These are phyloP conservation scores for Basipetospora chlamydospora DNA, from an alignment of 2,329 filamentous ascomycete genomes.

Conservation along the genomic window DNA sequence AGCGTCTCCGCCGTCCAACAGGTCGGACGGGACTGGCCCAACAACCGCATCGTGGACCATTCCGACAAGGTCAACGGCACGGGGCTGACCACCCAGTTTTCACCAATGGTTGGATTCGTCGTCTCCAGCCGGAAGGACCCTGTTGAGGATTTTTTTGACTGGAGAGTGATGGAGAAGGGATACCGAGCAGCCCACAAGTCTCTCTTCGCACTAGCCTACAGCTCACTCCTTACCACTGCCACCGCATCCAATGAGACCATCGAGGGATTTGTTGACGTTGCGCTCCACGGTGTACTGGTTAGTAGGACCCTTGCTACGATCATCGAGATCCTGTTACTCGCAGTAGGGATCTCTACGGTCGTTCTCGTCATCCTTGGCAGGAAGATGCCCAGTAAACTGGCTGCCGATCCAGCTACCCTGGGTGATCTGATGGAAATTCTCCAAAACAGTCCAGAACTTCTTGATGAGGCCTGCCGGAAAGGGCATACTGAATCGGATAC, in stretches of 20 bases:
- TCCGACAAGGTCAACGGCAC: constrained; percentile 8
- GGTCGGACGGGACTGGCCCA: constrained; percentile 12
- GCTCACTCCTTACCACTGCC: constrained; percentile 8
- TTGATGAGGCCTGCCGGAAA: constrained; percentile 6
- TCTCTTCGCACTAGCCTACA: constrained; percentile 16
- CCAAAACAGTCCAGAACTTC: constrained; percentile 7
- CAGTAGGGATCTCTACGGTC: constrained; percentile 10
- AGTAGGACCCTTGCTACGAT: constrained; percentile 16
- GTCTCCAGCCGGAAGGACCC: constrained; percentile 11
- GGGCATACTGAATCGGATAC: too few species aligned
- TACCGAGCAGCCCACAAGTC: constrained; percentile 15
- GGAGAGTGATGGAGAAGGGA: constrained; percentile 2
- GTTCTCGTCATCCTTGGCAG: constrained; percentile 10
- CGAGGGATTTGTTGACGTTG: constrained; percentile 8
- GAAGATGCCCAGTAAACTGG: constrained; percentile 7
- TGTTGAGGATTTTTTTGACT: constrained; percentile 5
- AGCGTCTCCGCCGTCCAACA: constrained; percentile 10
- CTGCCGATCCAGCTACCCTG: constrained; percentile 15
- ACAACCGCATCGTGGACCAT: constrained; percentile 13
- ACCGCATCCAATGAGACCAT: constrained; percentile 6
- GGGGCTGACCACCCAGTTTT: constrained; percentile 10
- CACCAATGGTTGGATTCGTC: constrained; percentile 20
- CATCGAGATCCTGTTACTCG: constrained; percentile 15
- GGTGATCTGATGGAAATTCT: constrained; percentile 10
- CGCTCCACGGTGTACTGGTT: constrained; percentile 16